Evolutionary conservation across 164 flowering plant species (phyloP).

Genomic region (Platanus orientalis): DNA sequence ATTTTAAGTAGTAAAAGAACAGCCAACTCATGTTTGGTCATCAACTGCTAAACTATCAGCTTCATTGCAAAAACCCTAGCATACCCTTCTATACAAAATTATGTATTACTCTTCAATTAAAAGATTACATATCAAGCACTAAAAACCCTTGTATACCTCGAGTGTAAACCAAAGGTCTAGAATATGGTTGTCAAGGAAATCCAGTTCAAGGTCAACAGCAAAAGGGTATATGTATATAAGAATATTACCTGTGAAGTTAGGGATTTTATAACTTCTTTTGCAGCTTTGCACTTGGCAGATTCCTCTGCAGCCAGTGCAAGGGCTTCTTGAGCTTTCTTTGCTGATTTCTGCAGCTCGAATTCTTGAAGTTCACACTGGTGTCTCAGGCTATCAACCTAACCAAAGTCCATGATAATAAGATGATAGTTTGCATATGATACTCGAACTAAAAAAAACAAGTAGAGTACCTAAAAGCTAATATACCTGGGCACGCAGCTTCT

Average conservation of each 20-base stretch:
- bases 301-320: constrained; percentile 79
- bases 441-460: constrained; percentile 6
- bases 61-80: too few relatives aligned
- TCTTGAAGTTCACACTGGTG: constrained; percentile 84
- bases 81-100: too few relatives aligned
- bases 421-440: constrained; percentile 4
- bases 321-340: constrained; percentile 82
- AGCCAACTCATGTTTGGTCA: too few relatives aligned
- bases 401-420: constrained; percentile 14
- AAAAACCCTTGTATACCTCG: not conserved
- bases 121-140: too few relatives aligned
- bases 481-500: constrained; percentile 83
- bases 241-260: constrained; percentile 80
- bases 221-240: not conserved
- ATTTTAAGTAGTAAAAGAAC: too few relatives aligned
- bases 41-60: too few relatives aligned
- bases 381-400: constrained; percentile 74
- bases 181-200: not conserved
- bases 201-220: not conserved
- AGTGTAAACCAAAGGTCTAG: not conserved
- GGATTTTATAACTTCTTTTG: constrained; percentile 95
- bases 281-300: constrained; percentile 82
- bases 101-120: too few relatives aligned
- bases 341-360: constrained; percentile 72
- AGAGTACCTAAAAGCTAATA: not conserved